Conservation (phyloP, 805 yeast species). For the Candida quercuum region DNA sequence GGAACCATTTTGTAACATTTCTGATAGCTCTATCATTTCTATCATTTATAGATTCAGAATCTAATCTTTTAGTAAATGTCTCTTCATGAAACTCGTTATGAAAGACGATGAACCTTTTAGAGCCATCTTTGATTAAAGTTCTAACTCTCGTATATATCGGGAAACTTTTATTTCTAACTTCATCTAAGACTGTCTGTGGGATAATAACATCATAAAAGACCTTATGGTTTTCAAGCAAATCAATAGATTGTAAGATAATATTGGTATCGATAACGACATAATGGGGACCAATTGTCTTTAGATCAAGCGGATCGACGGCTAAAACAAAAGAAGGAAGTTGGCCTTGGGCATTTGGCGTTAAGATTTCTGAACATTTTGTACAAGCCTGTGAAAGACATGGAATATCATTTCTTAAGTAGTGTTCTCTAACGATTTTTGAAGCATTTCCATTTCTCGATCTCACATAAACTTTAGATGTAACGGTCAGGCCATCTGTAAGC, state of each 20-base stretch:
- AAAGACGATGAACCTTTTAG: constrained; percentile 82
- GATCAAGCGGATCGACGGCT: constrained; percentile 49
- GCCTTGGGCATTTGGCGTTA: constrained; percentile 63
- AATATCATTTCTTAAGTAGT: constrained; percentile 85
- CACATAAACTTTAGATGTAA: constrained; percentile 86
- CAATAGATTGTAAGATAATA: constrained; percentile 83
- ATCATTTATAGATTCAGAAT: constrained; percentile 75
- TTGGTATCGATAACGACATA: constrained; percentile 86
- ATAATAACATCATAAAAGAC: constrained; percentile 85
- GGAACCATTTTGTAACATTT: constrained; percentile 66
- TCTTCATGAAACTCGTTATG: constrained; percentile 85
- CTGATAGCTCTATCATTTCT: constrained; percentile 90
- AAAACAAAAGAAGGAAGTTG: constrained; percentile 62
- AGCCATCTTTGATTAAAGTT: constrained; percentile 64
- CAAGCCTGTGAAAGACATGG: constrained; percentile 84
- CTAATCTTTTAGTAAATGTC: constrained; percentile 57
- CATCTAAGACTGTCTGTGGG: constrained; percentile 95
- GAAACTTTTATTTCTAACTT: constrained; percentile 79
- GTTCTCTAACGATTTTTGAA: constrained; percentile 88
- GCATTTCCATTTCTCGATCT: constrained; percentile 88
- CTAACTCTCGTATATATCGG: constrained; percentile 86
- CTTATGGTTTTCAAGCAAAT: constrained; percentile 69
- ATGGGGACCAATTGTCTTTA: constrained; percentile 57
- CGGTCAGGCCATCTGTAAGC: constrained; percentile 49
- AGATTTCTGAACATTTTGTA: constrained; percentile 46